Evolutionary conservation across 441 rosid species (phyloP).

Genomic region (Eutrema salsugineum): DNA sequence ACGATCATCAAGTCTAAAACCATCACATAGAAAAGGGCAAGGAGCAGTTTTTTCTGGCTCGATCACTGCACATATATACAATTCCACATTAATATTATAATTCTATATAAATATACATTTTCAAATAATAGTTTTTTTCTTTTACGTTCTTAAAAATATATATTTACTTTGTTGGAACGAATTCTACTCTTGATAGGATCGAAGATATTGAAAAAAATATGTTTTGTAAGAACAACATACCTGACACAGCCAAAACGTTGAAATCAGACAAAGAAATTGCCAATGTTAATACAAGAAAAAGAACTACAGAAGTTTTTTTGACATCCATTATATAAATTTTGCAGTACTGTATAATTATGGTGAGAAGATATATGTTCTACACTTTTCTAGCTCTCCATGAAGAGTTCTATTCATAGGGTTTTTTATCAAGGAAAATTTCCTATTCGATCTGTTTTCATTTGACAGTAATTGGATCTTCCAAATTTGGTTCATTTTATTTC

Average conservation of each 20-base stretch:
- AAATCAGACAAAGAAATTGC: neutral
- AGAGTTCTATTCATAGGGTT: neutral
- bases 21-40: too few species aligned
- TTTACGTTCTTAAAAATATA: neutral
- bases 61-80: neutral
- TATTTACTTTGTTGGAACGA: neutral
- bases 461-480: neutral
- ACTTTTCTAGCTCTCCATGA: neutral
- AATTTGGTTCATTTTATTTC: neutral
- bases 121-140: neutral
- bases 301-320: neutral
- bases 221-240: neutral
- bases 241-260: neutral
- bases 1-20: too few species aligned
- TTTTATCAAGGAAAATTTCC: neutral
- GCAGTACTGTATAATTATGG: neutral
- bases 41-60: neutral
- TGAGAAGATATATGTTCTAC: neutral
- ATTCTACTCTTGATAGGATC: neutral
- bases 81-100: neutral
- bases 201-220: neutral
- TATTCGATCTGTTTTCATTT: neutral
- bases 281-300: neutral
- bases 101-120: neutral
- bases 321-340: neutral